Base-by-base conservation (phyloP, 192 early-diverging fungal genomes). In the Oehlia diaphana region DNA sequence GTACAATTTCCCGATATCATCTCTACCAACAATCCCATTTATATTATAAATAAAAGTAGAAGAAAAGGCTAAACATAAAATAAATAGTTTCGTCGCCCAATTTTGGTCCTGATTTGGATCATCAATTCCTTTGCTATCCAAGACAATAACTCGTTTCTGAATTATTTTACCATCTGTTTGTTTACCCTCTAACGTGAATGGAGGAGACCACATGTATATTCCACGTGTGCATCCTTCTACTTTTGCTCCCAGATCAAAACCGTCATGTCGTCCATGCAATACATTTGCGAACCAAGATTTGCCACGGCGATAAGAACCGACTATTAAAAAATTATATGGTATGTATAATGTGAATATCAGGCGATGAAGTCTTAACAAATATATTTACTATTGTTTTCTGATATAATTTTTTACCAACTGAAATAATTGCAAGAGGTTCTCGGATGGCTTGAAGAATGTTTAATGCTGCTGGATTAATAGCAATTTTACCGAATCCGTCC, bases 31-130 rank as follows among this genome's bases (percentile, higher is more conserved):
- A 7, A 78, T 62, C 7, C 65, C 76, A 37, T 78, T 78, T 8
- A 78, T 68, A 4, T 78, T 78, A 69, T 78, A 78, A 53, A 78
- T 50, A 31, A 78, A 78, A 28, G 65, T 50, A 10, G 76, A 78
- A 1, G 76, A 78, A n/a, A 68, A 2, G 6, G 44, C 65, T 10
- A 78, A 62, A 69, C 76, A 78, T 50, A 78, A 53, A 53, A 78
- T 42, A n/a, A 78, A 78, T n/a, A 78, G 35, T 35, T 78, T 78
- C 1, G 49, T 78, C 12, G 64, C 76, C 47, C 65, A 68, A 49
- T 68, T n/a, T 35, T 66, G 47, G 28, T 68, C 65, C 68, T 78
- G 76, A 31, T 78, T 23, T 44, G 76, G 76, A 10, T 78, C 76
- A 53, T 78, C 39, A 6, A 78, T 68, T 1, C 76, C 76, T 68